Base-by-base conservation (phyloP, 805 yeast genomes). In the Wickerhamiella dianesei region DNA sequence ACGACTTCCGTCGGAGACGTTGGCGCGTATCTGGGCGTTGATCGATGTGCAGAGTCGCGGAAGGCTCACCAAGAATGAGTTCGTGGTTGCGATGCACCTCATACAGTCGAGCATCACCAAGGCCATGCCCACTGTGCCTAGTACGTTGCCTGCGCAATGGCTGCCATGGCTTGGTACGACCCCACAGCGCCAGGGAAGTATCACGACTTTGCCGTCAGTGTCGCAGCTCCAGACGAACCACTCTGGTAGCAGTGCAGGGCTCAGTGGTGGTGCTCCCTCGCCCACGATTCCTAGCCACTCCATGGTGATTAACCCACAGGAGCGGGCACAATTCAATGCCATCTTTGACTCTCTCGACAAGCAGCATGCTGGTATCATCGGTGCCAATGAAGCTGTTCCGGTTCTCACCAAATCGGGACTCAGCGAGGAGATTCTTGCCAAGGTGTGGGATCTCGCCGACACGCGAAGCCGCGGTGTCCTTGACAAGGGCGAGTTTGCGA, bases 401-500 rank as follows among this genome's bases (percentile, higher is more conserved):
- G 86, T 88, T 61, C 75, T 92, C 56, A 79, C 85, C 72, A 82
- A 92, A 8, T 89, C 97, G 2, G 82, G 84, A 51, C 74, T 92
- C 50, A 74, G 79, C 44, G 95, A 88, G 58, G 88, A 84, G 44
- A 79, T 77, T 18, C 72, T 92, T 52, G 98, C 97, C 1, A 67
- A 77, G 20, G 79, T 89, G 40, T 92, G 99, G 99, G 98, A 92
- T 64, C 71, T 92, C 55, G 77, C 97, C 8, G 96, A 92, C 62
- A 73, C 86, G 51, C 82, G 84, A 54, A 86, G 86, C 63, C 77
- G 83, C 40, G 96, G 96, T 21, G 73, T 73, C 39, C 86, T 92
- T 59, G 73, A 84, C 43, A 77, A 74, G 57, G 71, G 76, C 53
- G 98, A 92, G 62, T 92, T 92, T 63, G 79, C 94, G 2, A 80